phyloP scores from a whole-genome alignment of 306 rosid species.

The Rubus parviflorus region DNA sequence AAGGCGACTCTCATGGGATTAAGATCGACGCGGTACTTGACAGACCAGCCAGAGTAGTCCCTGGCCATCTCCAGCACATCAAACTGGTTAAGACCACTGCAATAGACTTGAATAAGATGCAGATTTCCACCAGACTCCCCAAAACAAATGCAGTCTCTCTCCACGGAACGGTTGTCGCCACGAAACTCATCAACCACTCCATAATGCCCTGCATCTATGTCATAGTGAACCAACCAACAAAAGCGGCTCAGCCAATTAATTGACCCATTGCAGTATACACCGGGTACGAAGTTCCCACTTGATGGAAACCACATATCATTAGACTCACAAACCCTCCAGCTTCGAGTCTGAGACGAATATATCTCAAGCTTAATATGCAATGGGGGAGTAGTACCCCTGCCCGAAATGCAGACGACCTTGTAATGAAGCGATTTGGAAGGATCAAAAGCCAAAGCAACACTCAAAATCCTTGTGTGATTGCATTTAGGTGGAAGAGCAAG shows the following conservation, averaged over 20 bases:
- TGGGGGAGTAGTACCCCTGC: background rate
- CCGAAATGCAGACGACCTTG: background rate
- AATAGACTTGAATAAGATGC: background rate
- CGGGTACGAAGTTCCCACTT: background rate
- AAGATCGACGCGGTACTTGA: slow-evolving; percentile 21
- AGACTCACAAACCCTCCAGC: slow-evolving; percentile 13
- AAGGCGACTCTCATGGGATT: background rate
- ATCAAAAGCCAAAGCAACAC: slow-evolving; percentile 7
- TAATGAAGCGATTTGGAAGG: slow-evolving; percentile 14
- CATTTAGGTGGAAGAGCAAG: background rate
- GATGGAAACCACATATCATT: background rate
- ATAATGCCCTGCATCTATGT: background rate
- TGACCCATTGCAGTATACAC: slow-evolving; percentile 26
- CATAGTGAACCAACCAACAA: background rate
- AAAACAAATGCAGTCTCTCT: background rate
- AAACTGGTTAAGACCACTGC: background rate
- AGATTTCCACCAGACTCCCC: slow-evolving; percentile 22
- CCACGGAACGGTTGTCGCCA: background rate
- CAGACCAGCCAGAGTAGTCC: slow-evolving; percentile 26
- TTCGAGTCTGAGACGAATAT: slow-evolving; percentile 10
- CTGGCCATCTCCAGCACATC: slow-evolving; percentile 20
- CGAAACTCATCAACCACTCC: background rate
- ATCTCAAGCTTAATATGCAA: background rate
- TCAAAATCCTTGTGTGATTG: background rate
- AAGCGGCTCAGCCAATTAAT: background rate